A percentile compares a stretch with the other conserved stretches of the same genome.
phyloP scores from a whole-genome alignment of 2,329 filamentous ascomycete species.

The Penicillium expansum region DNA sequence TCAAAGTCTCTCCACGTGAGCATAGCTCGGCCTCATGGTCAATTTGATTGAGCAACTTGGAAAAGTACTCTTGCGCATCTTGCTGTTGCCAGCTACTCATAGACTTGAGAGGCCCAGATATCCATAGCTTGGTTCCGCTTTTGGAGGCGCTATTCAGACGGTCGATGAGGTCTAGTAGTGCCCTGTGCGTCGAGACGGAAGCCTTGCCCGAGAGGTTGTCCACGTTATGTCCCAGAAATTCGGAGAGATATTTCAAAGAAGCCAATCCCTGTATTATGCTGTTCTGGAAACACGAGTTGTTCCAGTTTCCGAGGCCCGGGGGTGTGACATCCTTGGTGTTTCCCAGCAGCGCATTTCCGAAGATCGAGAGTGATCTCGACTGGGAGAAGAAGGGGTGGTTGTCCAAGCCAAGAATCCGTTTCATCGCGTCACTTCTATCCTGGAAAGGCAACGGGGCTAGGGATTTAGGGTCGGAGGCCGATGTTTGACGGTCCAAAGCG shows the following conservation, averaged over 20 bases:
- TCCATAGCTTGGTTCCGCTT: constrained; percentile 77
- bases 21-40: constrained; percentile 69
- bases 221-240: constrained; percentile 58
- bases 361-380: constrained; percentile 53
- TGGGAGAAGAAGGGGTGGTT: constrained; percentile 57
- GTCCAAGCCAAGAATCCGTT: constrained; percentile 61
- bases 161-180: constrained; percentile 64
- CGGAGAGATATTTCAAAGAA: constrained; percentile 66
- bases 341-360: constrained; percentile 48
- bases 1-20: constrained; percentile 43
- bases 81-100: constrained; percentile 97
- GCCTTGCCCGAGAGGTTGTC: constrained; percentile 37
- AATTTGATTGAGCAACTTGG: constrained; percentile 79
- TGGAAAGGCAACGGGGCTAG: constrained; percentile 39
- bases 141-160: constrained; percentile 68
- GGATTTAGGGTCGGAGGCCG: constrained; percentile 40
- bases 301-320: constrained; percentile 78
- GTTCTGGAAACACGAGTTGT: constrained; percentile 98
- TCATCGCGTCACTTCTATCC: constrained; percentile 64
- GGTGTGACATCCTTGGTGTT: constrained; percentile 35
- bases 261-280: constrained; percentile 85
- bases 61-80: constrained; percentile 96
- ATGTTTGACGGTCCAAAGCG: constrained; percentile 52
- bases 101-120: constrained; percentile 74
- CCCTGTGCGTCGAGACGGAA: constrained; percentile 48